These are phyloP conservation scores for Micractinium sp. DNA, from an alignment of 139 green algal species.

Conservation along the genomic window DNA sequence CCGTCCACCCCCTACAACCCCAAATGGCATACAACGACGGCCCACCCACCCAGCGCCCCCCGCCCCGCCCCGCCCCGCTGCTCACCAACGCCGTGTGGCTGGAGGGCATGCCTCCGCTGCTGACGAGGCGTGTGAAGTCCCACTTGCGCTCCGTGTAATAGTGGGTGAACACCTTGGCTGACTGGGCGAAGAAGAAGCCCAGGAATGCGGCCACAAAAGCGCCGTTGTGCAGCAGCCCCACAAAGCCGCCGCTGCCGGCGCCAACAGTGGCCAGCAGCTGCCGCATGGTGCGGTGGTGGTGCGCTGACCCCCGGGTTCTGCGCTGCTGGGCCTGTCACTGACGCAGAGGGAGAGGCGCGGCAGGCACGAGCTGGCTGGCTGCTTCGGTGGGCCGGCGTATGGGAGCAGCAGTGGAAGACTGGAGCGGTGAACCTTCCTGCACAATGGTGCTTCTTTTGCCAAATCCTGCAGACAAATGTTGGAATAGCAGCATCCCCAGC, in stretches of 20 bases:
- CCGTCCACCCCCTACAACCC: too few species aligned
- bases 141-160: conserved; percentile 60
- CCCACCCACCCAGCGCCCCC: background rate
- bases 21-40: too few species aligned
- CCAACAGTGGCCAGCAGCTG: background rate
- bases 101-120: conserved; percentile 80
- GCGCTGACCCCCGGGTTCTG: too few species aligned
- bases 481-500: too few species aligned
- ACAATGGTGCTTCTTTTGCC: too few species aligned
- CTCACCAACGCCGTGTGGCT: conserved; percentile 77
- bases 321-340: too few species aligned
- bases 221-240: conserved; percentile 56
- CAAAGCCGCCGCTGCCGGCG: conserved; percentile 27
- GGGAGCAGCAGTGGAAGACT: too few species aligned
- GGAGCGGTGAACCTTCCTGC: too few species aligned
- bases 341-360: too few species aligned
- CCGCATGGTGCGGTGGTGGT: background rate
- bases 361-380: too few species aligned
- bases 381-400: too few species aligned
- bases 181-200: conserved; percentile 75
- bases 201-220: conserved; percentile 74
- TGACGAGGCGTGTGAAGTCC: conserved; percentile 56
- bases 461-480: too few species aligned
- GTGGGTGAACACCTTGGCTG: conserved; percentile 75
- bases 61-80: background rate